Percentiles rank a stretch among this genome's conserved stretches.
phyloP scores from a whole-genome alignment of 2,329 filamentous ascomycete genomes.

The Cercospora nicotianae region DNA sequence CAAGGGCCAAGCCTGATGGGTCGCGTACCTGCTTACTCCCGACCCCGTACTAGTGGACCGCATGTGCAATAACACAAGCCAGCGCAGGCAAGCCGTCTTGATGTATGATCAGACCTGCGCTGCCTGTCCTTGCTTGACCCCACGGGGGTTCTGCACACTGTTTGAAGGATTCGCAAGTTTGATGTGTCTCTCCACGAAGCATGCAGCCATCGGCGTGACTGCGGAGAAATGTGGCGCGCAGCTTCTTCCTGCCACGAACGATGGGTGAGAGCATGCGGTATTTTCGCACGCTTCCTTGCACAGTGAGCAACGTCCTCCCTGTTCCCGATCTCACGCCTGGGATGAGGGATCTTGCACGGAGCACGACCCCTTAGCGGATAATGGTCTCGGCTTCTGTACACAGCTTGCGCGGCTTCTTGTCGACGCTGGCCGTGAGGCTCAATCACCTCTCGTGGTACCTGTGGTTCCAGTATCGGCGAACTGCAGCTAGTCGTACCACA shows the following conservation, averaged over 20 bases:
- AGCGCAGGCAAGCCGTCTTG: neutral
- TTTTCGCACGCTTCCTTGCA: neutral
- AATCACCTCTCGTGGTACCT: neutral
- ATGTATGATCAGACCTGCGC: neutral
- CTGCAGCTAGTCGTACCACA: neutral
- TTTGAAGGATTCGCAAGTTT: neutral
- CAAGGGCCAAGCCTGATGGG: neutral
- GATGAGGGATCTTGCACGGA: neutral
- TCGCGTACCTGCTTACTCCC: neutral
- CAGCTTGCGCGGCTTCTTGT: neutral
- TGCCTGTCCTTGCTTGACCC: neutral
- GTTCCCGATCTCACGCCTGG: neutral
- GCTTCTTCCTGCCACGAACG: neutral
- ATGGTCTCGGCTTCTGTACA: neutral
- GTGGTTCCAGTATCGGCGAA: neutral
- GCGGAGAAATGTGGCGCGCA: constrained; percentile 2
- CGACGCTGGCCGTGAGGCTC: neutral
- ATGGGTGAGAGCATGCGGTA: neutral
- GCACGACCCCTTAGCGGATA: neutral
- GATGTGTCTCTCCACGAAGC: neutral
- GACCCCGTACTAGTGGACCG: neutral
- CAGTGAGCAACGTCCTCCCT: neutral
- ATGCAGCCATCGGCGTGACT: constrained; percentile 5
- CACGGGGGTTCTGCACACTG: neutral
- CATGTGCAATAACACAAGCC: neutral